Base-by-base conservation (phyloP, 2,329 filamentous ascomycete species). In the Metarhizium sp. region DNA sequence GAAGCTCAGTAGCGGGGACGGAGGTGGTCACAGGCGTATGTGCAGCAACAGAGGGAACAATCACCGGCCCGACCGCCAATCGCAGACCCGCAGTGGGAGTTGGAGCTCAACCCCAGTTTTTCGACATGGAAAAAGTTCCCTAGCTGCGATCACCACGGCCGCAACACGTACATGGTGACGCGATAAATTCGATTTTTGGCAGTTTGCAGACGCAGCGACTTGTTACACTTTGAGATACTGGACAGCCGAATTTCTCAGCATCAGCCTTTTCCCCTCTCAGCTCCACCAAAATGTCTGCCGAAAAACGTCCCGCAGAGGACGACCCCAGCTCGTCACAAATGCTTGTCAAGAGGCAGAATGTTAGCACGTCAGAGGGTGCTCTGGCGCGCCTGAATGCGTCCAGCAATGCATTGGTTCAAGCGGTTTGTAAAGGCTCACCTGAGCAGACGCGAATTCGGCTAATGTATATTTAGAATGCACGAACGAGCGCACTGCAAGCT, bases 241-340 rank as follows among this genome's bases (percentile, higher is more conserved):
- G 13, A 40, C 14, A 40, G 4, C 1, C 8, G 14, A 7, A 40
- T 40, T n/a, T 11, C 10, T 4, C 38, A 2, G 14, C 1, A 40
- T 16, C 14, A 16, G 4, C 8, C 2, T 16, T 20, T 25, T 2
- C 47, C 62, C 65, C 67, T 67, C 61, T 67, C 68, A 25, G 25
- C 67, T 57, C 36, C 18, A 38, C 42, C 63, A 67, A n/a, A 57
- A 96, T 96, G 92, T 90, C 91, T 38, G 81, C 88, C 59, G 92
- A 95, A 73, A 97, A 99, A 75, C 84, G 94, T 67, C 88, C 91
- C 57, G 91, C 92, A n/a, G 85, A 88, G 59, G 87, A 88, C 63
- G 87, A 89, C 58, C 92, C 92, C 62, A 83, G 86, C 64, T 84
- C 84, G 29, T 84, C 85, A 51, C 89, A 95, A 71, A 80, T 92